A percentile compares a stretch with the other conserved stretches of the same genome.
Conservation (phyloP, 495 filamentous ascomycete genomes). For the Penicillium paradoxum region DNA sequence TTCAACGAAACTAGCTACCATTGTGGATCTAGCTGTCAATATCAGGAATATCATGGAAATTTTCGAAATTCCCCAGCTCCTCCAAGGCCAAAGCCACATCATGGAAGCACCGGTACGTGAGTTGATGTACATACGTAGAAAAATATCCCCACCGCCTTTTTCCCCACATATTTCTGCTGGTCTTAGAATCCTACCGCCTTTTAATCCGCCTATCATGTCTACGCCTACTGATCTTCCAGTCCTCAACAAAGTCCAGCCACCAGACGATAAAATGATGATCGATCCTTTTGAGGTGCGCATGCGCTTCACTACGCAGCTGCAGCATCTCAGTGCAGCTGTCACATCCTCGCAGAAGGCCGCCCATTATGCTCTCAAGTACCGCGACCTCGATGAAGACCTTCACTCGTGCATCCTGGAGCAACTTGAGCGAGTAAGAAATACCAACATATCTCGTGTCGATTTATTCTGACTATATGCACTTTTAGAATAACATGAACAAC, state of each 20-base stretch:
- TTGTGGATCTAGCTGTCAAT: not conserved
- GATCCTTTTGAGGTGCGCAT: slow-evolving; percentile 98
- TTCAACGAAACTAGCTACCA: not conserved
- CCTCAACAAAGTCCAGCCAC: not conserved
- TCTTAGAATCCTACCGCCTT: not conserved
- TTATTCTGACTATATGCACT: not conserved
- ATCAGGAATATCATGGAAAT: not conserved
- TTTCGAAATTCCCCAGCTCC: not conserved
- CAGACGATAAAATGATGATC: slow-evolving; percentile 52
- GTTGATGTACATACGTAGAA: too few relatives aligned
- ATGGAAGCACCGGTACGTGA: too few relatives aligned
- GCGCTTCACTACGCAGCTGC: slow-evolving; percentile 85
- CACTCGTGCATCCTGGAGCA: slow-evolving; percentile 97
- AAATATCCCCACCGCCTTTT: not conserved
- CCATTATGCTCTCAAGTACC: slow-evolving; percentile 87
- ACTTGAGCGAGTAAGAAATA: slow-evolving; percentile 63
- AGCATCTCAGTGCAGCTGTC: slow-evolving; percentile 82
- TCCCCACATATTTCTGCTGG: not conserved
- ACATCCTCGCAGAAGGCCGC: slow-evolving; percentile 88
- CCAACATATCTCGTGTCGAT: not conserved
- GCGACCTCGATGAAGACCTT: slow-evolving; percentile 91
- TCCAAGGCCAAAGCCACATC: too few relatives aligned
- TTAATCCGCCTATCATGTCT: not conserved
- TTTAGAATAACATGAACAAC: slow-evolving; percentile 87
- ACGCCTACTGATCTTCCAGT: not conserved